Evolutionary conservation across 2,329 filamentous ascomycete species (phyloP).

Genomic region (Claviceps pazoutovae): DNA sequence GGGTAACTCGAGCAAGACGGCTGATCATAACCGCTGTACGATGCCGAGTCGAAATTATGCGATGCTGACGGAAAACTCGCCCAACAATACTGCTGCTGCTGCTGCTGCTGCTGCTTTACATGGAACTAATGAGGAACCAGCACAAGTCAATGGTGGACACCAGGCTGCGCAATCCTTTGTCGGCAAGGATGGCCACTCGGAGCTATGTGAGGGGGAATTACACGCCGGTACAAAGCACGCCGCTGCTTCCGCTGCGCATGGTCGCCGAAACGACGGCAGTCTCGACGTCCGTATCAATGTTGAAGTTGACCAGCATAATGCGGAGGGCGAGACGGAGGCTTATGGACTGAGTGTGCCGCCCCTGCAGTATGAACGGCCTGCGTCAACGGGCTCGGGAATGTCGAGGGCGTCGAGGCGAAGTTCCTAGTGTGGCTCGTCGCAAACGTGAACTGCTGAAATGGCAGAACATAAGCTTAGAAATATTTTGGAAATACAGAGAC

Average conservation of each 20-base stretch:
- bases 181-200: conserved; percentile 52
- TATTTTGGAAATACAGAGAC: too few relatives aligned
- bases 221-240: conserved; percentile 64
- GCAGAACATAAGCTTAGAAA: too few relatives aligned
- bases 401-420: conserved; percentile 5
- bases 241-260: conserved; percentile 46
- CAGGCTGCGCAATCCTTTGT: conserved; percentile 15
- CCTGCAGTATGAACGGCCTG: conserved; percentile 28
- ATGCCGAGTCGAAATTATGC: conserved; percentile 93
- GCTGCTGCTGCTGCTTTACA: conserved; percentile 5
- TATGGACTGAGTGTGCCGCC: conserved; percentile 81
- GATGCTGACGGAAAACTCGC: conserved; percentile 78
- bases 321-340: conserved; percentile 61
- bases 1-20: conserved; percentile 60
- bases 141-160: conserved; percentile 10
- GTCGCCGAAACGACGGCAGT: conserved; percentile 41
- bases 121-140: conserved; percentile 9
- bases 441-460: neutral
- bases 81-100: conserved; percentile 25
- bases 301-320: conserved; percentile 74
- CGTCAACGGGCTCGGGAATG: neutral
- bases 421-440: neutral
- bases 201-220: conserved; percentile 64
- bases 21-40: conserved; percentile 65
- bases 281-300: conserved; percentile 78